Evolutionary conservation across 164 flowering plant genomes (phyloP), one percentile per base, ranked within the genome.

Genomic region (Vitis amurensis): DNA sequence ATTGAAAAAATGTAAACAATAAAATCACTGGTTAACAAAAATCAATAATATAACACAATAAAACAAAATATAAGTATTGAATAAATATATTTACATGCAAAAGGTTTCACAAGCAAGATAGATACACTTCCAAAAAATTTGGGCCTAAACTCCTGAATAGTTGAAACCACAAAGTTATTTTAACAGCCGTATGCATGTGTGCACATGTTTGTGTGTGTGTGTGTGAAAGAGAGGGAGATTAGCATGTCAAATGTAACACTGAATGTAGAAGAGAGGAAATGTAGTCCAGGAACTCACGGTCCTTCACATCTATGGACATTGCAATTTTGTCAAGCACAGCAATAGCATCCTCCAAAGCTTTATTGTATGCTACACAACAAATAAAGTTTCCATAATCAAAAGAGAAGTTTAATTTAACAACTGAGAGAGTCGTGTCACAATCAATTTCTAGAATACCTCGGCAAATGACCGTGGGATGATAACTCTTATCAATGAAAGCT

Each of bases 291-390:
- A 74, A 77, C 97, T 88, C 85, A 92, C 98, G 97, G 29, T 92
- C 94, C 58, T 86, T 80, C 37, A 77, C 84, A 81, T 94, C 97
- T 77, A 94, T 82, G 7, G 90, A 55, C 86, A 92, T 73, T 2
- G 97, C 89, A 78, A 94, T 91, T 77, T 92, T 88, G 77, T 94
- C 98, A 67, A 94, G 90, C 63, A 86, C 98, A 8, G 90, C 90
- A 74, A 92, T 31, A 56, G 97, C 91, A 86, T 92, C 98, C 86
- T 94, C 98, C 37, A 94, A 84, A 71, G 97, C 98, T 74, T 89
- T 84, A 66, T 73, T 86, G 77, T 92, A 92, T 11, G 97, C 98
- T 94, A 81, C 74, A 76, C 63, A 69, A n/a, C 17, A 30, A 53
- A 67, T 8, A 49, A 10, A 23, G 4, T 15, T 13, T 23, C 11